These are phyloP conservation scores for Sporodiniella umbellata DNA, from an alignment of 371 early-diverging fungal genomes.

Conservation along the genomic window DNA sequence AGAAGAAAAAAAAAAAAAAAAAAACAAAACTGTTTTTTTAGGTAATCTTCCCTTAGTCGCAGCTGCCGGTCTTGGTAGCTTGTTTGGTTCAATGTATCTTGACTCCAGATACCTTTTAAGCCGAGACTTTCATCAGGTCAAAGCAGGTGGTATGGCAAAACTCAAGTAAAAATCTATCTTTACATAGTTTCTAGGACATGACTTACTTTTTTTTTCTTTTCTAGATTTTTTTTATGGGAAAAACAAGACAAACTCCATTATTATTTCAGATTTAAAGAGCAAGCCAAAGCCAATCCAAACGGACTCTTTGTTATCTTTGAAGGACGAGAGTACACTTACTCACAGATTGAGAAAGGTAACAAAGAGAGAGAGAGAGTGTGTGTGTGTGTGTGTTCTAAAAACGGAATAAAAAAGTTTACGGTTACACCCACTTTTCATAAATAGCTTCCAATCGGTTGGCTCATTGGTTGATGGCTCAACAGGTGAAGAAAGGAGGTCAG, in stretches of 20 bases:
- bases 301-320: conserved; percentile 23
- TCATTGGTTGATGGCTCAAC: conserved; percentile 18
- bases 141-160: conserved; percentile 2
- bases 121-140: conserved; percentile 22
- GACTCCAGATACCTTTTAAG: conserved; percentile 23
- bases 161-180: neutral
- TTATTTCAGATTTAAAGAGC: conserved; percentile 30
- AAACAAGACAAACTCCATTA: conserved; percentile 21
- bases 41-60: conserved; percentile 13
- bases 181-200: neutral
- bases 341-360: conserved; percentile 25
- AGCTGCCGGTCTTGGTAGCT: conserved; percentile 19
- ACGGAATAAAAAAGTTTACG: neutral
- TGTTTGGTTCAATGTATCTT: conserved; percentile 29
- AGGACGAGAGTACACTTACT: conserved; percentile 28
- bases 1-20: no score
- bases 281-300: conserved; percentile 24
- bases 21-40: neutral
- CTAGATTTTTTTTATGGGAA: conserved; percentile 17
- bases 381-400: no score
- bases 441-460: conserved; percentile 26
- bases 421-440: neutral
- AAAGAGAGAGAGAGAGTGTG: no score
- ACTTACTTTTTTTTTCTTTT: neutral
- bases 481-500: conserved; percentile 16